Evolutionary conservation across 1,284 basidiomycete species (phyloP).

Genomic region (Takashimella koratensis): DNA sequence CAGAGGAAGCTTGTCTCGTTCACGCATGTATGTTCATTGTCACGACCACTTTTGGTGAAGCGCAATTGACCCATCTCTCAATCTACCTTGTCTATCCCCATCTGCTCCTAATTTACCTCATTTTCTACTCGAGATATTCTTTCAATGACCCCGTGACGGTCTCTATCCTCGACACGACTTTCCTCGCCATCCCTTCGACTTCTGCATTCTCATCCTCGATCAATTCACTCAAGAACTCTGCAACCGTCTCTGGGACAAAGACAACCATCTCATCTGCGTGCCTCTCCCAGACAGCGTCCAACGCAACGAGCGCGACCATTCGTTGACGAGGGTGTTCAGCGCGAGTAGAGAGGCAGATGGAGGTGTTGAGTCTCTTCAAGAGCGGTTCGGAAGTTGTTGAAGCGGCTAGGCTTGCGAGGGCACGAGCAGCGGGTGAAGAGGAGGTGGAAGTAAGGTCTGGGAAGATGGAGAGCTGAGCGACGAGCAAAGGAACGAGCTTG

Average conservation of each 20-base stretch:
- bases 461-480: conserved; percentile 63
- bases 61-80: too few relatives aligned
- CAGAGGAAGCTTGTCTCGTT: too few relatives aligned
- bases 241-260: conserved; percentile 54
- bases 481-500: conserved; percentile 58
- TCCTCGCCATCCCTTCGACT: conserved; percentile 48
- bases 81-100: too few relatives aligned
- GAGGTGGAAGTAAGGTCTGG: conserved; percentile 9
- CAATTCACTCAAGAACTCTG: conserved; percentile 52
- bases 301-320: conserved; percentile 65
- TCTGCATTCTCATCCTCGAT: conserved; percentile 52
- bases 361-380: conserved; percentile 75
- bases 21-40: too few relatives aligned
- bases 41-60: too few relatives aligned
- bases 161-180: conserved; percentile 50
- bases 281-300: conserved; percentile 67
- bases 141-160: conserved; percentile 47
- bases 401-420: conserved; percentile 57
- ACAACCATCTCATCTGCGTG: conserved; percentile 58
- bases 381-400: conserved; percentile 59
- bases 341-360: conserved; percentile 81
- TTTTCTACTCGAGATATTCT: conserved; percentile 49
- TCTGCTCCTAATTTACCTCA: too few relatives aligned
- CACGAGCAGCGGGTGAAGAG: conserved; percentile 36
- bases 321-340: conserved; percentile 68